Base-by-base conservation (phyloP, 176 grass and related monocot species). In the Oryza australiensis region DNA sequence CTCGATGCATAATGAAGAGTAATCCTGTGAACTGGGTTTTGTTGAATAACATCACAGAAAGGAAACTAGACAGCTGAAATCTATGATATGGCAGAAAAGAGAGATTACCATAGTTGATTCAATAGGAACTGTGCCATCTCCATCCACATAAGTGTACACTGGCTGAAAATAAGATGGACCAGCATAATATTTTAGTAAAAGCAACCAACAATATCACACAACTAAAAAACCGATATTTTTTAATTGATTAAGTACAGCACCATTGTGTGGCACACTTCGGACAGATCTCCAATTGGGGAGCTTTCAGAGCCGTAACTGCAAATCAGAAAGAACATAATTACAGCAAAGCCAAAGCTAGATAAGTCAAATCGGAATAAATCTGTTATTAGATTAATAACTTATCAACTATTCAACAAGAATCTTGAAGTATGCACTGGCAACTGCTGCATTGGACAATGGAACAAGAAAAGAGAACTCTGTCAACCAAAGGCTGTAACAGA, bases 221-320 rank as follows among this genome's bases (percentile, higher is more conserved):
- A 66, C 10, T 81, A 87, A 22, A 83, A 82, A 40, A 40, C 9
- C 38, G 1, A 8, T 84, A 45, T 46, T 5, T 66, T 65, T 72
- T 45, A 68, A 73, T 62, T 57, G 57, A 87, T 37, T 28, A 62
- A 60, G 59, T 85, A 60, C 37, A 64, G 55, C 94, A 98, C 95
- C 90, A 93, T 68, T 82, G 82, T 91, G 62, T 84, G 86, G 83
- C 92, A 98, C 41, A 98, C 79, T 94, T 98, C 90, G 51, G 90
- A 93, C 57, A 98, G 23, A 83, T 98, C 88, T 70, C 62, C 84
- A 67, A 98, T 72, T 22, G 95, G 95, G 38, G 95, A 98, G 75
- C 78, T 91, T 89, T 98, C 69, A 66, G 95, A 91, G 65, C 92
- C 95, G 86, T 94, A 98, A 85, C 95, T 98, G 88, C 32, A 74